Conservation (phyloP, 768 basidiomycete genomes). For the Trametes cingulata region DNA sequence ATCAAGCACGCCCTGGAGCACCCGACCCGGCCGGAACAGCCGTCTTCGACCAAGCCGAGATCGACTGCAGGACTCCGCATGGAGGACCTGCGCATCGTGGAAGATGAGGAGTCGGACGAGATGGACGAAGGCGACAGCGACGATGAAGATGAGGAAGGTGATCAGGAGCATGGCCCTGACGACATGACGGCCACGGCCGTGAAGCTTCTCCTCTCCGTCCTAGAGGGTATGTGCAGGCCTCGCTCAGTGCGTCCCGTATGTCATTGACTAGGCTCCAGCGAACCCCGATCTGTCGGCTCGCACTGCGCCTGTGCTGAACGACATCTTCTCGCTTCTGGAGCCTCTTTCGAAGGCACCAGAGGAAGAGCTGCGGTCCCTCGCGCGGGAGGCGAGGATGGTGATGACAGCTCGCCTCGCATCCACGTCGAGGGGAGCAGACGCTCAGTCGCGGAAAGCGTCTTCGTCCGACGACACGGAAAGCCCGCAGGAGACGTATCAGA, state of each 20-base stretch:
- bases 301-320: slow-evolving; percentile 62
- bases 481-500: slow-evolving; percentile 74
- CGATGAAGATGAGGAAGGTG: slow-evolving; percentile 53
- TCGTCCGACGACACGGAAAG: slow-evolving; percentile 38
- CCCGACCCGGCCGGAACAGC: slow-evolving; percentile 13
- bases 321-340: slow-evolving; percentile 69
- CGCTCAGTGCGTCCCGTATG: neutral
- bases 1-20: slow-evolving; percentile 72
- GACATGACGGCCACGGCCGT: slow-evolving; percentile 72
- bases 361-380: slow-evolving; percentile 52
- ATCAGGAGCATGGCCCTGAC: slow-evolving; percentile 45
- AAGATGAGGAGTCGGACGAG: slow-evolving; percentile 34
- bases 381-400: slow-evolving; percentile 80
- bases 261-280: slow-evolving; percentile 25
- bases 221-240: slow-evolving; percentile 66
- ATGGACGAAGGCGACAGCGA: slow-evolving; percentile 40
- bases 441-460: slow-evolving; percentile 20
- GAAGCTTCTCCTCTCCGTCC: slow-evolving; percentile 76
- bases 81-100: slow-evolving; percentile 41
- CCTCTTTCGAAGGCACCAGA: slow-evolving; percentile 51
- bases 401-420: slow-evolving; percentile 80
- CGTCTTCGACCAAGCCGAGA: neutral
- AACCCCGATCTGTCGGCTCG: slow-evolving; percentile 63
- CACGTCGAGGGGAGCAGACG: slow-evolving; percentile 40
- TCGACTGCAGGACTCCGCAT: slow-evolving; percentile 30